These are phyloP conservation scores for Plasmodium blacklocki DNA, from an alignment of 169 alveolate species.

Conservation along the genomic window DNA sequence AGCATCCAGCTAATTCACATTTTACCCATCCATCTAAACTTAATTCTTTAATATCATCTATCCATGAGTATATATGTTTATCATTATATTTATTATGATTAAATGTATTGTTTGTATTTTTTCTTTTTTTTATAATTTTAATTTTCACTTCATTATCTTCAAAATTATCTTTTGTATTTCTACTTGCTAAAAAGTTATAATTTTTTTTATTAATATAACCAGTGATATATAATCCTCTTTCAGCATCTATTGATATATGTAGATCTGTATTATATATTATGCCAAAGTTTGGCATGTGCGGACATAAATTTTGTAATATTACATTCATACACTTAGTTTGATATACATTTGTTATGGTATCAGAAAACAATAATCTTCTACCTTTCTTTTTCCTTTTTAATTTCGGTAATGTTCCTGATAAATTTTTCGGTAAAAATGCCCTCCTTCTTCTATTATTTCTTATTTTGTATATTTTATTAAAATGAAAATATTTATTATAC, in stretches of 20 bases:
- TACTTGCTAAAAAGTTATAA: slow-evolving; percentile 34
- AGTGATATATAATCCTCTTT: slow-evolving; percentile 81
- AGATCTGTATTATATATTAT: slow-evolving; percentile 83
- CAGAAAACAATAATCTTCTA: slow-evolving; percentile 42
- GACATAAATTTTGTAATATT: slow-evolving; percentile 81
- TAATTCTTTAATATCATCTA: slow-evolving; percentile 56
- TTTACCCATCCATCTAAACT: slow-evolving; percentile 82
- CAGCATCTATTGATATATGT: slow-evolving; percentile 87
- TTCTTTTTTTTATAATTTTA: slow-evolving; percentile 62
- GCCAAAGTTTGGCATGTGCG: slow-evolving; percentile 88
- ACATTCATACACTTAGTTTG: slow-evolving; percentile 79
- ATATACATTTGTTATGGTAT: slow-evolving; percentile 64
- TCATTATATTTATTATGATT: slow-evolving; percentile 65
- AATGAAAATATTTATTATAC: background rate
- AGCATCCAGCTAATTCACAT: slow-evolving; percentile 80
- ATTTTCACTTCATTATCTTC: slow-evolving; percentile 75
- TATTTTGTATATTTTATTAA: too few relatives aligned
- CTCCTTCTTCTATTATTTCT: slow-evolving; percentile 11
- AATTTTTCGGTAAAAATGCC: slow-evolving; percentile 41
- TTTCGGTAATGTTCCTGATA: slow-evolving; percentile 68
- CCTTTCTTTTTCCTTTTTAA: slow-evolving; percentile 50
- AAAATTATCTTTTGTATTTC: slow-evolving; percentile 56
- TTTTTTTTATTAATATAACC: slow-evolving; percentile 82
- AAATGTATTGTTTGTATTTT: slow-evolving; percentile 67
- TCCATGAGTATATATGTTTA: slow-evolving; percentile 44